Percentiles rank a stretch among this genome's conserved stretches.
Evolutionary conservation across 1,284 basidiomycete genomes (phyloP).

Genomic region (Ceratobasidium sp.): DNA sequence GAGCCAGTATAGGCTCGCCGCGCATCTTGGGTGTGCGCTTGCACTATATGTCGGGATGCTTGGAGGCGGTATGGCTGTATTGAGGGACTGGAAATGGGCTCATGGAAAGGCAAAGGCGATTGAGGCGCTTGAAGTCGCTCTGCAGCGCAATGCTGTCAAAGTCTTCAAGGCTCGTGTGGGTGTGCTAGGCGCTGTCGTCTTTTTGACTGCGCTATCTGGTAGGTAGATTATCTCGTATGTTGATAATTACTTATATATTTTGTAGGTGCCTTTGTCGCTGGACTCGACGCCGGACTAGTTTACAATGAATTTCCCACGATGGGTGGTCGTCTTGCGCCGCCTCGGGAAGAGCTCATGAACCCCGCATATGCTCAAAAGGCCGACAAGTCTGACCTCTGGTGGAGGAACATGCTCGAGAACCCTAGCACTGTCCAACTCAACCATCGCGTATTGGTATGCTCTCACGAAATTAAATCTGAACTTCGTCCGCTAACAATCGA

Average conservation of each 20-base stretch:
- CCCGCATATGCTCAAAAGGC: conserved; percentile 75
- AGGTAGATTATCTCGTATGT: conserved; percentile 51
- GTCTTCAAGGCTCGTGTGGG: conserved; percentile 73
- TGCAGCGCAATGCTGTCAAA: conserved; percentile 70
- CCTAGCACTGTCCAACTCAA: conserved; percentile 98
- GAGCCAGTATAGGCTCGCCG: conserved; percentile 95
- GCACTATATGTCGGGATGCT: conserved; percentile 94
- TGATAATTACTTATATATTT: conserved; percentile 39
- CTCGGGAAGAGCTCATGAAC: conserved; percentile 86
- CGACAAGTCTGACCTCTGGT: conserved; percentile 84
- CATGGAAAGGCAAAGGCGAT: conserved; percentile 53
- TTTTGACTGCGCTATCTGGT: conserved; percentile 93
- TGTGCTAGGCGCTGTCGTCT: conserved; percentile 80
- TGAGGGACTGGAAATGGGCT: conserved; percentile 86
- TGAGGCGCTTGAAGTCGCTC: conserved; percentile 65
- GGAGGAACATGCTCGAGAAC: conserved; percentile 97
- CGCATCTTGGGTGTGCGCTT: conserved; percentile 92
- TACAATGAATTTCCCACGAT: conserved; percentile 99
- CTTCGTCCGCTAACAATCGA: conserved; percentile 38
- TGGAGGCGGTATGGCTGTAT: conserved; percentile 80
- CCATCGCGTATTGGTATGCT: conserved; percentile 87
- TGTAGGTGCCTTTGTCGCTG: conserved; percentile 95
- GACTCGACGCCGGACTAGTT: conserved; percentile 94
- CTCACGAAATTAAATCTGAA: neutral
- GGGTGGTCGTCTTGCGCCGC: conserved; percentile 90